phyloP scores from a whole-genome alignment of 2,329 filamentous ascomycete species.

The Colletotrichum limetticola region DNA sequence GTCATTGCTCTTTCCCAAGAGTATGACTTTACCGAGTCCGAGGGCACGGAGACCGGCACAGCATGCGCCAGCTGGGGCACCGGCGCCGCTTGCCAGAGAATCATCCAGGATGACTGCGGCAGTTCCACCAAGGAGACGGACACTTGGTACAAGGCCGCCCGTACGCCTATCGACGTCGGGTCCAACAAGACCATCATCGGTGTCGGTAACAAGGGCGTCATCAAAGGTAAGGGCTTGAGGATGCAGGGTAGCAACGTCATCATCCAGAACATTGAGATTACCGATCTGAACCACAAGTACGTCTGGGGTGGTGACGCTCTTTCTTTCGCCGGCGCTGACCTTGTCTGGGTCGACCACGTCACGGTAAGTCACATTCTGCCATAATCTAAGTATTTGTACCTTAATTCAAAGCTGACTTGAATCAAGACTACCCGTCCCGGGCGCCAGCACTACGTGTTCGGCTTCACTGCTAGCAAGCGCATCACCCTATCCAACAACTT shows the following conservation, averaged over 20 bases:
- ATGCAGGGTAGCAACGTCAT: conserved; percentile 31
- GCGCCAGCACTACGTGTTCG: conserved; percentile 30
- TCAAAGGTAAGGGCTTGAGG: conserved; percentile 31
- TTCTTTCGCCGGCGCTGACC: conserved; percentile 24
- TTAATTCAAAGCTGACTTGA: not conserved
- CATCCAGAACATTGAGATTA: conserved; percentile 29
- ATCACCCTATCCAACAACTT: conserved; percentile 33
- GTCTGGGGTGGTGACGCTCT: conserved; percentile 32
- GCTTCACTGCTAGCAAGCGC: conserved; percentile 31
- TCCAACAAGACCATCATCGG: conserved; percentile 30
- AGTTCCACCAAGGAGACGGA: not conserved
- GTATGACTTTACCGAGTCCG: conserved; percentile 41
- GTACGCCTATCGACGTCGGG: conserved; percentile 23
- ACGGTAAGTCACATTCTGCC: conserved; percentile 5
- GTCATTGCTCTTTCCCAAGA: conserved; percentile 41
- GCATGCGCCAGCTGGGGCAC: conserved; percentile 40
- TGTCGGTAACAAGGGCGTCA: conserved; percentile 20
- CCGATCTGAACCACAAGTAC: conserved; percentile 27
- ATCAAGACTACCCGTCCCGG: conserved; percentile 23
- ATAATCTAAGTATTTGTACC: not conserved
- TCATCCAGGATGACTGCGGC: conserved; percentile 34
- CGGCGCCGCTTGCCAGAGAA: conserved; percentile 35
- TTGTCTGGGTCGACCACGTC: conserved; percentile 32
- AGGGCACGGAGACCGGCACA: conserved; percentile 39
- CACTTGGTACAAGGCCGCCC: conserved; percentile 30